phyloP scores from a whole-genome alignment of 371 early-diverging fungal species.

The Umbelopsis sp. region DNA sequence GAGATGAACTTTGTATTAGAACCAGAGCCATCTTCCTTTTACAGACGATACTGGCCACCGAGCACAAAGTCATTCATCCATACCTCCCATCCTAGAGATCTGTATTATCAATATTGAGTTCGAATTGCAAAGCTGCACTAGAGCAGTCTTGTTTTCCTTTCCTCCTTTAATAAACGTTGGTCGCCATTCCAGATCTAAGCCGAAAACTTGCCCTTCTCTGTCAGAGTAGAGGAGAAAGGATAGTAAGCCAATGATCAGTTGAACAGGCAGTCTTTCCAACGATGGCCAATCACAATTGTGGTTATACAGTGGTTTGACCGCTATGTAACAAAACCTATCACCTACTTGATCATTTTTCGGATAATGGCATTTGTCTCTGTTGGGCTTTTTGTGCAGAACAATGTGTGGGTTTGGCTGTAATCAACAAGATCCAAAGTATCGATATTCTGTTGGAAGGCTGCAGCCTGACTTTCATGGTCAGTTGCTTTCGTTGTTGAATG shows the following conservation, averaged over 20 bases:
- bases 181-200: constrained; percentile 64
- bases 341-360: constrained; percentile 7
- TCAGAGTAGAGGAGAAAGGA: not conserved
- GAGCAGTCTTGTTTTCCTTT: constrained; percentile 43
- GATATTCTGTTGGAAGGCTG: not conserved
- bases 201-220: constrained; percentile 39
- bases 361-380: not conserved
- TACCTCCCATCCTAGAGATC: constrained; percentile 44
- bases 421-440: not conserved
- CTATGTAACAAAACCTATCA: too few relatives aligned
- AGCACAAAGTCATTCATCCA: not conserved
- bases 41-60: too few relatives aligned
- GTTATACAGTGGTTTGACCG: too few relatives aligned
- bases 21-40: too few relatives aligned
- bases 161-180: constrained; percentile 40
- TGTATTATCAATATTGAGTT: constrained; percentile 53
- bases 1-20: not conserved
- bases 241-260: not conserved
- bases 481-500: too few relatives aligned
- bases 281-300: too few relatives aligned
- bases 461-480: too few relatives aligned
- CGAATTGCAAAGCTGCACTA: constrained; percentile 58
- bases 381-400: not conserved
- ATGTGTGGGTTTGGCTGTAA: not conserved
- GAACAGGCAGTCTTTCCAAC: too few relatives aligned